A percentile compares a stretch with the other conserved stretches of the same genome.
Conservation (phyloP, 2,329 filamentous ascomycete genomes). For the Pyrenophora seminiperda region DNA sequence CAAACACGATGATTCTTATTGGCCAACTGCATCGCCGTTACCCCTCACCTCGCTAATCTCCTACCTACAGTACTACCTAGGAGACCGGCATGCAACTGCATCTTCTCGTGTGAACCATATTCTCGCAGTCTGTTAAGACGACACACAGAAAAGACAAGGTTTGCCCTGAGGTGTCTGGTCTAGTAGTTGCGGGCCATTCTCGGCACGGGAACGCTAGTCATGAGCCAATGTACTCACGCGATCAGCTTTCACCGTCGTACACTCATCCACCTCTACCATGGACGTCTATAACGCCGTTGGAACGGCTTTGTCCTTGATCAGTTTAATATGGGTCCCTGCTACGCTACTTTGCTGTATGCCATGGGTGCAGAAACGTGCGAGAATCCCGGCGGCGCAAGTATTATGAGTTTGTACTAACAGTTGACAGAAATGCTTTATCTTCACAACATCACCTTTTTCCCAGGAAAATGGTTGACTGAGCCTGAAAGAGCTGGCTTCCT, state of each 20-base stretch:
- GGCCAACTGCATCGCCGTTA: too few relatives aligned
- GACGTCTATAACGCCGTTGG: constrained; percentile 25
- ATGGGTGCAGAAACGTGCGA: constrained; percentile 44
- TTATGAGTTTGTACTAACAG: constrained; percentile 9
- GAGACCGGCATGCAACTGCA: too few relatives aligned
- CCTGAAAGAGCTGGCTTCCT: constrained; percentile 46
- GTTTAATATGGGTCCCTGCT: constrained; percentile 43
- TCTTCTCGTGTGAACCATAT: too few relatives aligned
- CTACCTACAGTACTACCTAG: too few relatives aligned
- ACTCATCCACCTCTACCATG: constrained; percentile 24
- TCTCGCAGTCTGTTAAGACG: too few relatives aligned
- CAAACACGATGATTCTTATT: too few relatives aligned
- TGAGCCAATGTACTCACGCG: background rate
- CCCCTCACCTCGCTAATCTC: too few relatives aligned
- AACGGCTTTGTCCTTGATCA: constrained; percentile 34
- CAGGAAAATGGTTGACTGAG: constrained; percentile 43
- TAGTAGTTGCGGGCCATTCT: background rate
- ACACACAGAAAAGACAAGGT: too few relatives aligned
- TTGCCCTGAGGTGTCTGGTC: background rate
- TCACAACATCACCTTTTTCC: constrained; percentile 44
- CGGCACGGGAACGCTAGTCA: constrained; percentile 2
- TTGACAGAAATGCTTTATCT: constrained; percentile 44
- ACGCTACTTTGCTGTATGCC: constrained; percentile 44
- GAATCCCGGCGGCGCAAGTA: background rate
- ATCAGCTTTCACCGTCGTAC: constrained; percentile 2